phyloP scores from a whole-genome alignment of 2,329 filamentous ascomycete species.

The Westerdykella ornata region DNA sequence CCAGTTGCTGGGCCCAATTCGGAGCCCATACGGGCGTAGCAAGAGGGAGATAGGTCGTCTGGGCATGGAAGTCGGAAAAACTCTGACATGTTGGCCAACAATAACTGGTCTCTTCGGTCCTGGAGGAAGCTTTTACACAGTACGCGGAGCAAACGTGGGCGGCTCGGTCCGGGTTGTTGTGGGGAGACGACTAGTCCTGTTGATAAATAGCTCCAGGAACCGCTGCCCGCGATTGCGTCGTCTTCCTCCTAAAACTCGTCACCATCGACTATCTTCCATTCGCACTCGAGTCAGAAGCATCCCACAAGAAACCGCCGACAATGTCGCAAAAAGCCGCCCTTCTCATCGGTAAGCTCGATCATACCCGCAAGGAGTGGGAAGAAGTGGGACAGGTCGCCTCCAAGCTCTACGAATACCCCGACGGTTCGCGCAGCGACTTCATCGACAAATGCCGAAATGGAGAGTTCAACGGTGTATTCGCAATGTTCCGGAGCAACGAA shows the following conservation, averaged over 20 bases:
- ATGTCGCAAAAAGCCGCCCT: constrained; percentile 38
- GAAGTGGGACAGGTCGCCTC: constrained; percentile 29
- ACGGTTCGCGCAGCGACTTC: constrained; percentile 51
- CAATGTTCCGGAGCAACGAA: constrained; percentile 53
- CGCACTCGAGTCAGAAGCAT: neutral
- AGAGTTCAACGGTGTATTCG: constrained; percentile 50
- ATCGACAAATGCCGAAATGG: constrained; percentile 50
- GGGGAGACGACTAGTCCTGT: neutral
- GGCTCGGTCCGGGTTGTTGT: neutral
- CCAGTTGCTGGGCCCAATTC: neutral
- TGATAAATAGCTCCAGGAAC: neutral
- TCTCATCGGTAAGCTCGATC: constrained; percentile 42
- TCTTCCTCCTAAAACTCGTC: neutral
- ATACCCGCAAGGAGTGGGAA: constrained; percentile 45
- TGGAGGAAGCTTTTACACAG: too few relatives aligned
- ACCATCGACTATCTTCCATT: neutral
- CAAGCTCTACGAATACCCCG: constrained; percentile 46
- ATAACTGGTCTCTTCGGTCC: too few relatives aligned
- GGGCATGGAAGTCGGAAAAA: neutral
- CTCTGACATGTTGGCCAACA: neutral
- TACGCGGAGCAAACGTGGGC: neutral
- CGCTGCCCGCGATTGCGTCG: too few relatives aligned
- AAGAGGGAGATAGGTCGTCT: neutral
- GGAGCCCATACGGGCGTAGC: neutral
- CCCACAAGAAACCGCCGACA: neutral